Conservation (phyloP, 306 rosid genomes). For the Canavalia ensiformis region DNA sequence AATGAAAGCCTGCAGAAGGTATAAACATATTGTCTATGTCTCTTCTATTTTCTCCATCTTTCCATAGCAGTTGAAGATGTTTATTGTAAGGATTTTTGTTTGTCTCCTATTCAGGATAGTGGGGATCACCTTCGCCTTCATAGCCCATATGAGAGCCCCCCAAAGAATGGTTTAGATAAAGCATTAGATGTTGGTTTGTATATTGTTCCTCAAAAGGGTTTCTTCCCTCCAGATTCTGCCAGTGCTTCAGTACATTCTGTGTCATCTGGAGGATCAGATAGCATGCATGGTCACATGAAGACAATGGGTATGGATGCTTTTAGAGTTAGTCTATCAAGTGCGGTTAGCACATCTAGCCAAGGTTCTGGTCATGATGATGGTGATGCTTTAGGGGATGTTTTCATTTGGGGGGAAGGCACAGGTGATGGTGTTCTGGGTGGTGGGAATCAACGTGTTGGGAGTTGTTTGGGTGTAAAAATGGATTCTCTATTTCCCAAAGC, state of each 20-base stretch:
- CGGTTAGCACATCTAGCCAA: slow-evolving; percentile 98
- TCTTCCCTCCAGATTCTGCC: slow-evolving; percentile 94
- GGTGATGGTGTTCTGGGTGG: slow-evolving; percentile 98
- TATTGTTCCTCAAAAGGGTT: slow-evolving; percentile 89
- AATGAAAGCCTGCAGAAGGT: slow-evolving; percentile 97
- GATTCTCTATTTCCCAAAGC: slow-evolving; percentile 95
- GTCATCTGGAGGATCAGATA: slow-evolving; percentile 98
- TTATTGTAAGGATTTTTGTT: slow-evolving; percentile 45
- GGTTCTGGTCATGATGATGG: slow-evolving; percentile 99
- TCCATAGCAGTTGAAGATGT: slow-evolving; percentile 38
- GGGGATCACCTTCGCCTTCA: slow-evolving; percentile 93
- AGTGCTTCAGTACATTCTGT: slow-evolving; percentile 92
- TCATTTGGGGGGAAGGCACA: slow-evolving; percentile 96
- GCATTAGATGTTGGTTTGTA: slow-evolving; percentile 83
- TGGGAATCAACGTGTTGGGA: slow-evolving; percentile 87
- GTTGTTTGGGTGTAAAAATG: slow-evolving; percentile 67
- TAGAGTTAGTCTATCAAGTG: slow-evolving; percentile 98
- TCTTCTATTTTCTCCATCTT: slow-evolving; percentile 22
- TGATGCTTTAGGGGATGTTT: slow-evolving; percentile 98
- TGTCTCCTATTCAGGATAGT: slow-evolving; percentile 71
- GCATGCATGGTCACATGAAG: slow-evolving; percentile 92
- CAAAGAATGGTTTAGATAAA: slow-evolving; percentile 91
- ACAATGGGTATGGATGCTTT: slow-evolving; percentile 92
- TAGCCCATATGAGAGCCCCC: slow-evolving; percentile 97
- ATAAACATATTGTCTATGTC: slow-evolving; percentile 37